Conservation (phyloP, 306 rosid species). For the Sophora flavescens region DNA sequence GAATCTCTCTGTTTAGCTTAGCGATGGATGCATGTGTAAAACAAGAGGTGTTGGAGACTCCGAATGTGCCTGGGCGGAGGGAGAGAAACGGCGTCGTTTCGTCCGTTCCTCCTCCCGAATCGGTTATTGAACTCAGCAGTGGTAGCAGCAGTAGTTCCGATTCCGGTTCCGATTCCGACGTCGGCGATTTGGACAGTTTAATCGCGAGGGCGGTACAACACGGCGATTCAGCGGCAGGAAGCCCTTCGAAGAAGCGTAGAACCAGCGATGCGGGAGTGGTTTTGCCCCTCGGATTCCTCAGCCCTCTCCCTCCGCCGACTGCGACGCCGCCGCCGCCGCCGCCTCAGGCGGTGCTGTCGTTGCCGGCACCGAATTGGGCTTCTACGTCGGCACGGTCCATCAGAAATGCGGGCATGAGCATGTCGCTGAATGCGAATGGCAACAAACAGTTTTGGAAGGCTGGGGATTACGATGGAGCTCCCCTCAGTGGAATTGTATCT, state of each 20-base stretch:
- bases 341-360: neutral
- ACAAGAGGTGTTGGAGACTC: slow-evolving; percentile 48
- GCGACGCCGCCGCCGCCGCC: neutral
- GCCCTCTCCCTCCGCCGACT: slow-evolving; percentile 38
- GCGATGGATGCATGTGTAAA: slow-evolving; percentile 66
- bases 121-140: slow-evolving; percentile 66
- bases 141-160: slow-evolving; percentile 45
- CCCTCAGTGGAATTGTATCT: slow-evolving; percentile 51
- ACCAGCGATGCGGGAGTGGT: slow-evolving; percentile 47
- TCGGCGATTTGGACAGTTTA: slow-evolving; percentile 48
- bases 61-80: neutral
- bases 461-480: slow-evolving; percentile 81
- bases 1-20: neutral
- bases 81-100: slow-evolving; percentile 20
- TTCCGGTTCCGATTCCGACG: slow-evolving; percentile 52
- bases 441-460: slow-evolving; percentile 96
- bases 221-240: slow-evolving; percentile 36
- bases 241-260: slow-evolving; percentile 52
- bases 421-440: neutral
- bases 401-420: neutral
- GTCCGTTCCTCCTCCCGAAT: slow-evolving; percentile 10
- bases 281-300: slow-evolving; percentile 66
- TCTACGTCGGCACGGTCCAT: slow-evolving; percentile 5
- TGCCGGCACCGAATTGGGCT: slow-evolving; percentile 49
- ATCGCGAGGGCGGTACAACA: slow-evolving; percentile 20